Percentiles rank a stretch among this genome's conserved stretches.
These are phyloP conservation scores for Nitzschia sp. DNA, from an alignment of 108 stramenopile species.

Conservation along the genomic window DNA sequence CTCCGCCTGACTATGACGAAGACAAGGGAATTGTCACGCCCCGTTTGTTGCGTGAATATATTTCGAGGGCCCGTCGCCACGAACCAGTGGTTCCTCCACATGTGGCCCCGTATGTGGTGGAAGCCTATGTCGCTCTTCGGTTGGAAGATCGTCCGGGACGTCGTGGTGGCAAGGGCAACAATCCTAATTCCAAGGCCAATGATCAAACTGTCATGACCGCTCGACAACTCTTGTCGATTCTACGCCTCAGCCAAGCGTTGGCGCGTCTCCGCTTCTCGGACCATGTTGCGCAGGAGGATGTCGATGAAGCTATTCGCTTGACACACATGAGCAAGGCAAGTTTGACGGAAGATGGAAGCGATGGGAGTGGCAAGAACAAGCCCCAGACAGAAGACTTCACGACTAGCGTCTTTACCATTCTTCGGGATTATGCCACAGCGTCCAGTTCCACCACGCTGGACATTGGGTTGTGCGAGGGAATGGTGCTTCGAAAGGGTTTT, in stretches of 20 bases:
- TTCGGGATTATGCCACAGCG: constrained; percentile 70
- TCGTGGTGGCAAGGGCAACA: constrained; percentile 28
- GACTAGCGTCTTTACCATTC: constrained; percentile 75
- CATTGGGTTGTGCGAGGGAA: constrained; percentile 70
- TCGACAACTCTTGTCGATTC: constrained; percentile 95
- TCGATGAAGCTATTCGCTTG: constrained; percentile 97
- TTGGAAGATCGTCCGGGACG: constrained; percentile 71
- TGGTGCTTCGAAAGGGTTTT: constrained; percentile 90
- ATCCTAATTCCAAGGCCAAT: constrained; percentile 40
- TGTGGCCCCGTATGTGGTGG: constrained; percentile 94
- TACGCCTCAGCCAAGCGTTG: constrained; percentile 94
- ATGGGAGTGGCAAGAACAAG: constrained; percentile 3
- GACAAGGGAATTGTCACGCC: constrained; percentile 58
- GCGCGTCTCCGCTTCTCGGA: constrained; percentile 94
- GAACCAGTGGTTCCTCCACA: constrained; percentile 92
- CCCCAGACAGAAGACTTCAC: constrained; percentile 56
- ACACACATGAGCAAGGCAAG: constrained; percentile 90
- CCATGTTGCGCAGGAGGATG: constrained; percentile 93
- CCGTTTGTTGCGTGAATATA: constrained; percentile 92
- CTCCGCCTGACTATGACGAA: constrained; percentile 27
- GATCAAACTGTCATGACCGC: constrained; percentile 98
- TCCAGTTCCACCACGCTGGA: constrained; percentile 53
- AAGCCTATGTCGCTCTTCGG: constrained; percentile 95
- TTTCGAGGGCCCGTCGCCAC: constrained; percentile 87
- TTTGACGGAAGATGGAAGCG: constrained; percentile 45